phyloP scores from a whole-genome alignment of 2,329 filamentous ascomycete genomes.

The Curvularia sp. region DNA sequence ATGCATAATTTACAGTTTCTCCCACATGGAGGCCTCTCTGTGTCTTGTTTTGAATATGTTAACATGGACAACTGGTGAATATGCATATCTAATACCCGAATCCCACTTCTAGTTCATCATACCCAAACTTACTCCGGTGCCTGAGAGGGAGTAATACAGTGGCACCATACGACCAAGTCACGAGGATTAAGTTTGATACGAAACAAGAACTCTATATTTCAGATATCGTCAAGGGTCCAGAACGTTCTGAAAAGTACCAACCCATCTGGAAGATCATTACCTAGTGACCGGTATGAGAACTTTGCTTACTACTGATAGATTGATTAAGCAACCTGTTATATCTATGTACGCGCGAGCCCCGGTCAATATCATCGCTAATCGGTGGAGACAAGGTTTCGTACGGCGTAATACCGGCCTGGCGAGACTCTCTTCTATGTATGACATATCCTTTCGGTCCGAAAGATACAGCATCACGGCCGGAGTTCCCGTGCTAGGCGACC shows the following conservation, averaged over 20 bases:
- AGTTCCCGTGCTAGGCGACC: constrained; percentile 1
- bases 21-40: too few relatives aligned
- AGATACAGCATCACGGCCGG: background rate
- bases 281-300: background rate
- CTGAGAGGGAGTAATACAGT: background rate
- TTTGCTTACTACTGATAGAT: background rate
- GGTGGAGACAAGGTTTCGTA: background rate
- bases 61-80: background rate
- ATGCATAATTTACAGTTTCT: too few relatives aligned
- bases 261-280: background rate
- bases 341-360: background rate
- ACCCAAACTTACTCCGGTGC: background rate
- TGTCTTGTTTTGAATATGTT: background rate
- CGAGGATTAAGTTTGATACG: background rate
- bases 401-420: constrained; percentile 4
- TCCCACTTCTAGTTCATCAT: background rate
- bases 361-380: background rate
- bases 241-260: background rate
- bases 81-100: background rate
- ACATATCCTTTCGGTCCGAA: constrained; percentile 5
- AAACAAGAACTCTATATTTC: background rate
- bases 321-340: background rate
- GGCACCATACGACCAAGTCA: background rate
- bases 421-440: constrained; percentile 4
- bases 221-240: background rate